Evolutionary conservation across 495 filamentous ascomycete genomes (phyloP).

Genomic region (Xylaria palmicola): DNA sequence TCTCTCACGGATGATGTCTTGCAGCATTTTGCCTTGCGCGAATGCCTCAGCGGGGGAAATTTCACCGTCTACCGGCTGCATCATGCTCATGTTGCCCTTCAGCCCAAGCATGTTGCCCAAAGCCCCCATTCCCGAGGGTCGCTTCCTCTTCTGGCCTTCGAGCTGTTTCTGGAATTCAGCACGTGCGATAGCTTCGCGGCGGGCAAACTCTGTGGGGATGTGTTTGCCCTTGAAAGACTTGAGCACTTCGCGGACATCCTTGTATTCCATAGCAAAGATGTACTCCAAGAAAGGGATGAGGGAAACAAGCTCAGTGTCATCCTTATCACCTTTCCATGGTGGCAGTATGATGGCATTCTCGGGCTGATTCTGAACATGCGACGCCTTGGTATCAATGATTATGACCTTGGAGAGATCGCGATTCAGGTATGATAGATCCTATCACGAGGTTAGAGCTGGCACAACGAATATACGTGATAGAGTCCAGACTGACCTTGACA

Average conservation of each 20-base stretch:
- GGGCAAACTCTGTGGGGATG: conserved; percentile 85
- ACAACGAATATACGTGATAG: background rate
- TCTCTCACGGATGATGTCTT: conserved; percentile 86
- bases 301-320: conserved; percentile 80
- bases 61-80: conserved; percentile 63
- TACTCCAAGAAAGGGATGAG: conserved; percentile 96
- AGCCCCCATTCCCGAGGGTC: conserved; percentile 56
- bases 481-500: conserved; percentile 69
- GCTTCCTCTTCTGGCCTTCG: conserved; percentile 66
- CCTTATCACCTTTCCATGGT: conserved; percentile 80
- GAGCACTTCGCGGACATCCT: conserved; percentile 79
- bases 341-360: conserved; percentile 90
- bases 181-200: conserved; percentile 80
- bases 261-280: conserved; percentile 85
- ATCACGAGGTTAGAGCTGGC: conserved; percentile 9
- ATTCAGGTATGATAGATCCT: conserved; percentile 96
- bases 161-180: conserved; percentile 76
- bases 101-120: conserved; percentile 72
- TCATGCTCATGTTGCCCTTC: conserved; percentile 58
- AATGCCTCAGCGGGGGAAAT: conserved; percentile 68
- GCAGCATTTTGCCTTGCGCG: conserved; percentile 89
- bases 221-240: conserved; percentile 82
- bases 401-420: conserved; percentile 91
- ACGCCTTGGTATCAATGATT: conserved; percentile 80
- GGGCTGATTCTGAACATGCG: conserved; percentile 80